Conservation (phyloP, 306 rosid species). For the Quillaja saponaria region DNA sequence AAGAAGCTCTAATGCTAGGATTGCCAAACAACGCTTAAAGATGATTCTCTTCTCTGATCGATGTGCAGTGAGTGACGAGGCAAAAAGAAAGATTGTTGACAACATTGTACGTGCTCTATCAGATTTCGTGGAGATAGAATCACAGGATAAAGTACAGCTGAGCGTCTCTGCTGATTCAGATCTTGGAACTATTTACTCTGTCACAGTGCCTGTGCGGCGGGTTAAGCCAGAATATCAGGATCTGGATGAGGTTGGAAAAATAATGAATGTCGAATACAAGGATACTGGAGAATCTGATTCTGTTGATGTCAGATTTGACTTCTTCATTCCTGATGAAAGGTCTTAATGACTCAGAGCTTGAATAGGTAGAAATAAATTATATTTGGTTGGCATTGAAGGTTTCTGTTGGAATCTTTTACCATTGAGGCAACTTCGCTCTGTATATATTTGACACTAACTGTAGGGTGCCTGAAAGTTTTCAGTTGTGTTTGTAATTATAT, state of each 20-base stretch:
- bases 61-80: slow-evolving; percentile 91
- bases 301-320: slow-evolving; percentile 57
- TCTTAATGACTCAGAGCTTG: slow-evolving; percentile 3
- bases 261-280: slow-evolving; percentile 87
- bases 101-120: slow-evolving; percentile 78
- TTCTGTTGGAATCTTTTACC: not conserved
- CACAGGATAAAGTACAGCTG: slow-evolving; percentile 88
- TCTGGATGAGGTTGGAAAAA: slow-evolving; percentile 64
- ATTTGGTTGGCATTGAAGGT: too few species aligned
- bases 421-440: slow-evolving; percentile 27
- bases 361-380: too few species aligned
- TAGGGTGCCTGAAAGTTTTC: slow-evolving; percentile 6
- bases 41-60: slow-evolving; percentile 95
- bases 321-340: slow-evolving; percentile 50
- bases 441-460: slow-evolving; percentile 33
- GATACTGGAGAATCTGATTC: slow-evolving; percentile 80
- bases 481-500: too few species aligned
- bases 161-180: slow-evolving; percentile 87
- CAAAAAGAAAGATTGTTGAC: slow-evolving; percentile 77
- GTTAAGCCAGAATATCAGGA: slow-evolving; percentile 90
- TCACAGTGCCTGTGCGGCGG: slow-evolving; percentile 89
- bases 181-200: slow-evolving; percentile 90
- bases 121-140: slow-evolving; percentile 95
- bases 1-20: slow-evolving; percentile 75
- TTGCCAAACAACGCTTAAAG: slow-evolving; percentile 95